phyloP scores from a whole-genome alignment of 768 basidiomycete genomes.

The Mycena belliarum region DNA sequence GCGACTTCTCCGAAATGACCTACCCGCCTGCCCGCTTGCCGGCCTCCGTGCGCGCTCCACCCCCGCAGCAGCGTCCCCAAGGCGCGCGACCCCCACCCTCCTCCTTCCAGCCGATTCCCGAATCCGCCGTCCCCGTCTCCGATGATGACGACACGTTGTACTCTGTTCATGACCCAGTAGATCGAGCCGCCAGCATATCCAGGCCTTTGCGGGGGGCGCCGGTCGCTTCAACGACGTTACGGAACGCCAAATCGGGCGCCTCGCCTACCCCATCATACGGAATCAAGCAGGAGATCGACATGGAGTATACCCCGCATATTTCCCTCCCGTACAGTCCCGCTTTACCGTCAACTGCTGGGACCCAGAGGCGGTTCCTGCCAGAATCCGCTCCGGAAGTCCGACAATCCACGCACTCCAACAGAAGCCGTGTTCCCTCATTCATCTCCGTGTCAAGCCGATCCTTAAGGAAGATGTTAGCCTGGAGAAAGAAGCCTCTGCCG shows the following conservation, averaged over 20 bases:
- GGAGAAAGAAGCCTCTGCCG: slow-evolving; percentile 59
- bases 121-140: slow-evolving; percentile 27
- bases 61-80: slow-evolving; percentile 19
- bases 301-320: slow-evolving; percentile 17
- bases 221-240: slow-evolving; percentile 34
- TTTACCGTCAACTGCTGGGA: slow-evolving; percentile 26
- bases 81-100: slow-evolving; percentile 36
- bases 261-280: slow-evolving; percentile 23
- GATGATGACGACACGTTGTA: slow-evolving; percentile 42
- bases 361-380: slow-evolving; percentile 22
- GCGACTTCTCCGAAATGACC: slow-evolving; percentile 56
- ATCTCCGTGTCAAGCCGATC: slow-evolving; percentile 47
- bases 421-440: slow-evolving; percentile 51
- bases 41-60: slow-evolving; percentile 19
- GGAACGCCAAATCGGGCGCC: slow-evolving; percentile 23
- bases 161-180: slow-evolving; percentile 30
- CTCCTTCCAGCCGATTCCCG: slow-evolving; percentile 35
- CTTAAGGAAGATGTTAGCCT: slow-evolving; percentile 36
- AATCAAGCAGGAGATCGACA: slow-evolving; percentile 18
- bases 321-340: slow-evolving; percentile 25
- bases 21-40: slow-evolving; percentile 43
- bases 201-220: slow-evolving; percentile 22
- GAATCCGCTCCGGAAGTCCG: slow-evolving; percentile 25
- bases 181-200: slow-evolving; percentile 29
- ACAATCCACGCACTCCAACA: slow-evolving; percentile 47